Percentiles rank a stretch among this genome's conserved stretches.
Conservation (phyloP, 2,329 filamentous ascomycete genomes). For the Botrytis porri region DNA sequence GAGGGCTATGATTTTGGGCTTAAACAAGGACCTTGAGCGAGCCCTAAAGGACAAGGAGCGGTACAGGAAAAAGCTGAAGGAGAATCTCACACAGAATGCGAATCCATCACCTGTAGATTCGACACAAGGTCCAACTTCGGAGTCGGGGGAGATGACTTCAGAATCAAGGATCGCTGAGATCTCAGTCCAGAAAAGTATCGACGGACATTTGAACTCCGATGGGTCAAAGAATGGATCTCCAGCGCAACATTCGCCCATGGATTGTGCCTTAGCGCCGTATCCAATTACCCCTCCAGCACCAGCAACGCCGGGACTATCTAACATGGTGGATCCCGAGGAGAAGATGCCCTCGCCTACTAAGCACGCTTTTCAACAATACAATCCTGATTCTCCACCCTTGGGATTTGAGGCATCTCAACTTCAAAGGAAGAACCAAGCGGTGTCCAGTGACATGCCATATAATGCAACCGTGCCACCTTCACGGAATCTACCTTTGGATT, state of each 20-base stretch:
- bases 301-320: conserved; percentile 41
- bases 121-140: conserved; percentile 32
- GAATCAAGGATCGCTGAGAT: conserved; percentile 22
- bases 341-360: conserved; percentile 60
- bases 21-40: conserved; percentile 92
- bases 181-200: conserved; percentile 23
- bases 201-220: conserved; percentile 32
- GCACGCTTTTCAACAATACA: conserved; percentile 55
- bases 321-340: conserved; percentile 53
- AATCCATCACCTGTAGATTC: conserved; percentile 37
- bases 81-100: conserved; percentile 51
- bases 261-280: conserved; percentile 59
- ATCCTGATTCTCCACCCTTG: conserved; percentile 39
- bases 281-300: conserved; percentile 60
- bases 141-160: conserved; percentile 31
- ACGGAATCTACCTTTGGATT: conserved; percentile 49
- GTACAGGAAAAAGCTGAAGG: conserved; percentile 87
- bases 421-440: conserved; percentile 46
- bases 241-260: conserved; percentile 52
- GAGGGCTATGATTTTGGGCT: conserved; percentile 82
- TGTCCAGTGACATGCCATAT: conserved; percentile 47
- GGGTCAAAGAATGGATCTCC: conserved; percentile 30
- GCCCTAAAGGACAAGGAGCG: conserved; percentile 91
- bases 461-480: conserved; percentile 54
- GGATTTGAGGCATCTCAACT: conserved; percentile 43